phyloP scores from a whole-genome alignment of 1,284 basidiomycete species.

The Apiotrichum gracile region DNA sequence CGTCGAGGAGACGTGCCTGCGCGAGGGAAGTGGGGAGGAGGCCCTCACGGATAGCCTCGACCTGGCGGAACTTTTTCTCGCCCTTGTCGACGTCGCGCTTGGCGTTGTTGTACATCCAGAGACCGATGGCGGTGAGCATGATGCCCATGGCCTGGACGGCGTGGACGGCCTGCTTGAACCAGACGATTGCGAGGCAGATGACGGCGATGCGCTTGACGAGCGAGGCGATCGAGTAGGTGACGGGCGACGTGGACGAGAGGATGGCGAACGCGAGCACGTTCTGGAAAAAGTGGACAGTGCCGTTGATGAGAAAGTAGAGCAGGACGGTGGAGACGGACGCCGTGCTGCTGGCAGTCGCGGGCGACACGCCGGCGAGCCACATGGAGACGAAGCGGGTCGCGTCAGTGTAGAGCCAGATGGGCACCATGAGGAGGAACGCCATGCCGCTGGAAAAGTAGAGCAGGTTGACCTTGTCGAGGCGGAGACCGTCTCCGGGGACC shows the following conservation, averaged over 20 bases:
- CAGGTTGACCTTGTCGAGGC: conserved; percentile 95
- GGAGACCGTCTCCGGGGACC: conserved; percentile 36
- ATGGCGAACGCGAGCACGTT: conserved; percentile 97
- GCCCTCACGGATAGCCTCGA: conserved; percentile 59
- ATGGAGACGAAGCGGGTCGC: conserved; percentile 59
- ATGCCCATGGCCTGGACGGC: conserved; percentile 82
- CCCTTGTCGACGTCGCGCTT: conserved; percentile 89
- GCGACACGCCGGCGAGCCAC: conserved; percentile 20
- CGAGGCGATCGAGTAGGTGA: conserved; percentile 97
- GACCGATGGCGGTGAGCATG: conserved; percentile 75
- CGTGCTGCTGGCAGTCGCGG: background rate
- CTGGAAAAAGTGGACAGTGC: conserved; percentile 92
- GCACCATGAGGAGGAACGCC: conserved; percentile 91
- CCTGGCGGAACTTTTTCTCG: conserved; percentile 74
- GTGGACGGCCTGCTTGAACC: conserved; percentile 88
- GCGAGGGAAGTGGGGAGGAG: conserved; percentile 37
- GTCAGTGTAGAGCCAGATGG: conserved; percentile 85
- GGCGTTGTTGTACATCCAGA: conserved; percentile 94
- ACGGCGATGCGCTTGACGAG: conserved; percentile 97
- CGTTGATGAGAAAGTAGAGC: conserved; percentile 83
- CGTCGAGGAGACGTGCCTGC: conserved; percentile 38
- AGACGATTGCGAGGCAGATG: conserved; percentile 94
- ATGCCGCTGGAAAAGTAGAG: conserved; percentile 91
- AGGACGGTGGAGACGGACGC: conserved; percentile 31
- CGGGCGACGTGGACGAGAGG: conserved; percentile 89